Conservation (phyloP, 139 green algal species). For the Zygnema circumcarinatum region DNA sequence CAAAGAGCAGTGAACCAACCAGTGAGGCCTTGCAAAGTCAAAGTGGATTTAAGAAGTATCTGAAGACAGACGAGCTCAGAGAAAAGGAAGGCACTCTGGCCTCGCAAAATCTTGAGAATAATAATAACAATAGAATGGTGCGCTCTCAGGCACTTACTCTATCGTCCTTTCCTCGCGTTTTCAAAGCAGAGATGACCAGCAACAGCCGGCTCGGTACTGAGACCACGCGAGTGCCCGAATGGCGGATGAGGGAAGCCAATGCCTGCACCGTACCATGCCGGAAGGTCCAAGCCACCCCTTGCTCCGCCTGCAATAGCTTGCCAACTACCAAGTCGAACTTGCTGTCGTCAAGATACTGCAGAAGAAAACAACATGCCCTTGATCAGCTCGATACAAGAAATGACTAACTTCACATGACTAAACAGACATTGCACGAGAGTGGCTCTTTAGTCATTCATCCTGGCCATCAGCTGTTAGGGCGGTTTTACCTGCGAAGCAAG, state of each 20-base stretch:
- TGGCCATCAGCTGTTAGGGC: too few species aligned
- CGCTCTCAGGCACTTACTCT: slow-evolving; percentile 24
- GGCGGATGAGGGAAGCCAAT: slow-evolving; percentile 48
- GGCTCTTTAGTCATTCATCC: too few species aligned
- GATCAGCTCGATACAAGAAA: too few species aligned
- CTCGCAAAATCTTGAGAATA: too few species aligned
- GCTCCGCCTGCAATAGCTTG: background rate
- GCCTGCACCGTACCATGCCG: slow-evolving; percentile 38
- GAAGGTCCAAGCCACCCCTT: slow-evolving; percentile 6
- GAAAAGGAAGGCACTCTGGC: background rate
- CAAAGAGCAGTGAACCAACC: too few species aligned
- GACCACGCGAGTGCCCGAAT: background rate
- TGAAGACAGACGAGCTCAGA: too few species aligned
- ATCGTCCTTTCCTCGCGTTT: slow-evolving; percentile 29
- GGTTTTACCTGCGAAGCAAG: slow-evolving; percentile 27
- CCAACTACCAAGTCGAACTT: slow-evolving; percentile 16
- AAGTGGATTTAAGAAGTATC: too few species aligned
- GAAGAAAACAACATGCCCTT: background rate
- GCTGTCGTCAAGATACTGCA: slow-evolving; percentile 27
- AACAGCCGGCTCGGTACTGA: background rate
- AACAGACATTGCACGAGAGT: too few species aligned
- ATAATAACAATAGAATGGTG: too few species aligned
- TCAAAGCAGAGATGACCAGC: background rate
- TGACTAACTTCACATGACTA: too few species aligned
- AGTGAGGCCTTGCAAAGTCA: too few species aligned